A percentile compares a stretch with the other conserved stretches of the same genome.
Evolutionary conservation across 768 basidiomycete genomes (phyloP).

Genomic region (Lactarius hengduanensis): DNA sequence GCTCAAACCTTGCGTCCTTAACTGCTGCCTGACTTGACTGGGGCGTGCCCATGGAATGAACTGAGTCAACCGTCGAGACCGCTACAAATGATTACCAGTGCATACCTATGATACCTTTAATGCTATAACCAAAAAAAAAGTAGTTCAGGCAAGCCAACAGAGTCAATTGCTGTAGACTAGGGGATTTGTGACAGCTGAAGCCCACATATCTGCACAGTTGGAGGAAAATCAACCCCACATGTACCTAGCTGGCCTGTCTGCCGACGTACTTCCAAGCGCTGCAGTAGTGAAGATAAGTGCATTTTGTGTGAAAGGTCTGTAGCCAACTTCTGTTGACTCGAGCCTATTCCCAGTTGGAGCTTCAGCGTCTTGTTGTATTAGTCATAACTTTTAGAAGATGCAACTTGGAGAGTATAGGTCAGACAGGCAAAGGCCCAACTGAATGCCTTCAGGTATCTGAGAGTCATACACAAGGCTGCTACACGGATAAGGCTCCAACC

Average conservation of each 20-base stretch:
- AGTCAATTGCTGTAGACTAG: constrained; percentile 20
- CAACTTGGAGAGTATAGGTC: background rate
- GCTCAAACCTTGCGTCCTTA: constrained; percentile 35
- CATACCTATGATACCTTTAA: constrained; percentile 36
- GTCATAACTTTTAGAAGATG: background rate
- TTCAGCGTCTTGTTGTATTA: background rate
- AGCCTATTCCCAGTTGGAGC: background rate
- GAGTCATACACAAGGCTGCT: too few relatives aligned
- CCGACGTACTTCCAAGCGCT: constrained; percentile 20
- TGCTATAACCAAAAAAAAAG: constrained; percentile 22
- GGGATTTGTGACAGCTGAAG: constrained; percentile 38
- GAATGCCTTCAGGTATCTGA: too few relatives aligned
- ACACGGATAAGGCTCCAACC: too few relatives aligned
- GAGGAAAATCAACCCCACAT: background rate
- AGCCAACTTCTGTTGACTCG: background rate
- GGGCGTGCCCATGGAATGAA: background rate
- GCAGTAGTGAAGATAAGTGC: constrained; percentile 20
- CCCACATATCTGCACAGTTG: constrained; percentile 35
- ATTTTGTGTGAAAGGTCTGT: constrained; percentile 13
- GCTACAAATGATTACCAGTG: background rate
- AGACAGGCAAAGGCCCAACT: background rate
- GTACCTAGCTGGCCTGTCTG: background rate
- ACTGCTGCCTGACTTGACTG: constrained; percentile 37
- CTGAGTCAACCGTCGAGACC: background rate
- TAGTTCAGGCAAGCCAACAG: background rate